Base-by-base conservation (phyloP, 2,329 filamentous ascomycete species). In the Emydomyces testavorans region DNA sequence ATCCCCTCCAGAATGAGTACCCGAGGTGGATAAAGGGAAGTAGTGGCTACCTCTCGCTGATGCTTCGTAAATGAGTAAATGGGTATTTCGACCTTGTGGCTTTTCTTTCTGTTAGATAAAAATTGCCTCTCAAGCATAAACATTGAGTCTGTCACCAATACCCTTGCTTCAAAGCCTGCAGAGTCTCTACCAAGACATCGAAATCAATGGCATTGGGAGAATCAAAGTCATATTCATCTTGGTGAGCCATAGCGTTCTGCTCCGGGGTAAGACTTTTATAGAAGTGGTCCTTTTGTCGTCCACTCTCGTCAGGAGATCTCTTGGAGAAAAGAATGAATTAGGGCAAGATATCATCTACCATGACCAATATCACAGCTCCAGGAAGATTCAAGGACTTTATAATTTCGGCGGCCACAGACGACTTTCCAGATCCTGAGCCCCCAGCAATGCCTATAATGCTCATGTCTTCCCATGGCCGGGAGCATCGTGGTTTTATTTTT, bases 291-390 rank as follows among this genome's bases (percentile, higher is more conserved):
- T 94, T 58, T 37, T 43, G 38, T 15, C 20, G 29, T 37, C 18
- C 23, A 29, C 24, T 35, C 38, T 44, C 26, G 47, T 49, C 40
- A 49, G 47, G 41, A 29, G 18, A 32, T 23, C 23, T 46, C 35
- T 3, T 37, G 16, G 24, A 48, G 24, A 37, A 26, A 20, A 24
- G 7, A 10, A 21, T 21, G 34, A 13, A 16, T 37, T 15, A 46
- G 26, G 39, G 13, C 35, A 26, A 36, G 42, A 34, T 34, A 37
- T 49, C 50, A 61, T 71, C 61, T 75, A 90, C 87, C 83, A 98
- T 96, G 35, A 89, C 94, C 58, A 98, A 69, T 66, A 98, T 95
- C 42, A 95, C 89, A 52, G 98, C 92, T 90, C 92, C 98, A 49
- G 92, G 92, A 54, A 98, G 71, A 67, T 92, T 94, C 58, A 98